Evolutionary conservation across 768 basidiomycete species (phyloP), one percentile per base, ranked within the genome.

Genomic region (Neoboletus subvelutipes): DNA sequence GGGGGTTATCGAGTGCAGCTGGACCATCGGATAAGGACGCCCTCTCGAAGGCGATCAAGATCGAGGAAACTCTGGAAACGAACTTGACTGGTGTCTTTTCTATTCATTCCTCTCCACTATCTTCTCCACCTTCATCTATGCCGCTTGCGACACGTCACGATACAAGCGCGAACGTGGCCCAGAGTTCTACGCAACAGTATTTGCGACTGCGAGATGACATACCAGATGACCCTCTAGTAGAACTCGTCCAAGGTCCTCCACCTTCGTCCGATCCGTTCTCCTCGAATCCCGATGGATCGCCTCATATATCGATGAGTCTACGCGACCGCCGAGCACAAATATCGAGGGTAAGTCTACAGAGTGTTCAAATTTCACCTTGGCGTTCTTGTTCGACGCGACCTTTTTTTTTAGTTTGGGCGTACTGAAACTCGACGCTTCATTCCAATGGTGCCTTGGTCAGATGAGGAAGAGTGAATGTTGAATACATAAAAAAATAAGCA

Each of bases 291-390:
- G 54, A 58, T 10, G 33, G 18, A 11, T 68, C 71, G 1, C 57
- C 67, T 18, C 62, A 55, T 18, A 65, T 58, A 39, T 56, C 70
- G 18, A 71, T 71, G 69, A 71, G 70, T 48, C 45, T 71, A 29
- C 70, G 71, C 15, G 70, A 69, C 42, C 67, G 70, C 4, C 67
- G 67, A 8, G 71, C 71, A 1, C 70, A 72, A 24, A 71, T 71
- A 42, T 62, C 60, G 18, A 48, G 41, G 52, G 70, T 71, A 48
- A 59, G 70, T 63, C 24, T 4, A 26, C 52, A 4, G 10, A 1
- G 22, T 17, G 31, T 24, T 50, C 26, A 20, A 36, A 15, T 13
- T 17, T 6, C 28, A 13, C 10, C 5, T 37, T 46, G 13, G 48
- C 36, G 9, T 43, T 42, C 31, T 49, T 4, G 50, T 61, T 26